Evolutionary conservation across 2,329 filamentous ascomycete species (phyloP).

Genomic region (Arthrobotrys conoides): DNA sequence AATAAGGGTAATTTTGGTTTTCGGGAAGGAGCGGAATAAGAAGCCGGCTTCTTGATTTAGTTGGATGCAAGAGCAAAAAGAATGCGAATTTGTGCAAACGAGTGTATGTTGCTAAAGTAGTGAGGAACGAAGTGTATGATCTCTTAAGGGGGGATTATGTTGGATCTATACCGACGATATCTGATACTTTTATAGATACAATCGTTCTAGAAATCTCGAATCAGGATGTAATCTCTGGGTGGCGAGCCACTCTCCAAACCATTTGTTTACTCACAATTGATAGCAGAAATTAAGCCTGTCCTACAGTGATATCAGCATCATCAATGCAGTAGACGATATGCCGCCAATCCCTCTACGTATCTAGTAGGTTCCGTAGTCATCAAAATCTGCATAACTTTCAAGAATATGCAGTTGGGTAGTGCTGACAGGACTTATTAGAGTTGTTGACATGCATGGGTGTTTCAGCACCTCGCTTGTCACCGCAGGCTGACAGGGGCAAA

Average conservation of each 20-base stretch:
- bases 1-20: not conserved
- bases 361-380: conserved; percentile 1
- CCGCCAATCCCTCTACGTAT: not conserved
- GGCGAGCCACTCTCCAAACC: not conserved
- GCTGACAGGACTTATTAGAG: conserved; percentile 20
- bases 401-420: conserved; percentile 8
- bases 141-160: not conserved
- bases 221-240: not conserved
- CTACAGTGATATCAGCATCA: conserved; percentile 21
- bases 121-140: not conserved
- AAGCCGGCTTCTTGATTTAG: conserved; percentile 39
- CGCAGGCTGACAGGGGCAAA: conserved; percentile 28
- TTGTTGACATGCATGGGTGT: conserved; percentile 11
- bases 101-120: not conserved
- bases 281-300: not conserved
- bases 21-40: not conserved
- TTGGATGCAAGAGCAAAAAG: not conserved
- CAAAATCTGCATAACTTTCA: conserved; percentile 1
- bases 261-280: conserved; percentile 14
- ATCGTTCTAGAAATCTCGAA: not conserved
- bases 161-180: not conserved
- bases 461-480: conserved; percentile 26
- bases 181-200: not conserved
- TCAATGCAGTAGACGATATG: conserved; percentile 24
- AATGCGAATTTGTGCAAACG: not conserved